phyloP scores from a whole-genome alignment of 176 grass and related monocot species.

The Triticum aestivum region DNA sequence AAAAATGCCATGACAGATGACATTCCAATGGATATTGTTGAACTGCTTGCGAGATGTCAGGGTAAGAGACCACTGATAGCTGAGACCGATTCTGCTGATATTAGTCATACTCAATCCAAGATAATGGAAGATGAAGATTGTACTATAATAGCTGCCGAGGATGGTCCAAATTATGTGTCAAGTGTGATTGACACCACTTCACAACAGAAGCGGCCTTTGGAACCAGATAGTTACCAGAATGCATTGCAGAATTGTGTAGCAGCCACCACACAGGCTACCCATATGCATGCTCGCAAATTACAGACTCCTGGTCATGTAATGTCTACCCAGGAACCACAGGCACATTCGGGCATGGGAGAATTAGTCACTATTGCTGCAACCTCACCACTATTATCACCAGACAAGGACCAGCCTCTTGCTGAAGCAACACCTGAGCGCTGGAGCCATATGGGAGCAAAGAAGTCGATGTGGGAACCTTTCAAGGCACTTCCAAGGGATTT shows the following conservation, averaged over 20 bases:
- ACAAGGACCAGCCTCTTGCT: conserved; percentile 26
- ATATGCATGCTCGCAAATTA: conserved; percentile 9
- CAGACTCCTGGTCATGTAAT: conserved; percentile 23
- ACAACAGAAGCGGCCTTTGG: conserved; percentile 15
- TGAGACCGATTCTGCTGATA: conserved; percentile 23
- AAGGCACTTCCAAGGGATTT: conserved; percentile 23
- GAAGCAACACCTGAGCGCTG: conserved; percentile 22
- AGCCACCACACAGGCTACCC: neutral
- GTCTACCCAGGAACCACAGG: conserved; percentile 4
- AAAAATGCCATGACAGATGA: conserved; percentile 50
- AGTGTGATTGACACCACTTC: conserved; percentile 16
- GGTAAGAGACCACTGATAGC: conserved; percentile 47
- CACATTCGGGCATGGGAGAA: conserved; percentile 14
- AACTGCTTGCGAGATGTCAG: conserved; percentile 72
- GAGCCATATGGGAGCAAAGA: conserved; percentile 29
- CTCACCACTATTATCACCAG: conserved; percentile 26
- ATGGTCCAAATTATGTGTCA: conserved; percentile 25
- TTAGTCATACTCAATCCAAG: neutral
- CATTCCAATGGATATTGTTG: conserved; percentile 87
- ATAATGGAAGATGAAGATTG: conserved; percentile 34
- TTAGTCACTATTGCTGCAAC: conserved; percentile 35
- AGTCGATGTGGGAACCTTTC: conserved; percentile 33
- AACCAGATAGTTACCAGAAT: conserved; percentile 32
- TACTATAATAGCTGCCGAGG: conserved; percentile 15
- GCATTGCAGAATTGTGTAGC: conserved; percentile 7